phyloP scores from a whole-genome alignment of 306 rosid genomes.

The Argentina anserina region DNA sequence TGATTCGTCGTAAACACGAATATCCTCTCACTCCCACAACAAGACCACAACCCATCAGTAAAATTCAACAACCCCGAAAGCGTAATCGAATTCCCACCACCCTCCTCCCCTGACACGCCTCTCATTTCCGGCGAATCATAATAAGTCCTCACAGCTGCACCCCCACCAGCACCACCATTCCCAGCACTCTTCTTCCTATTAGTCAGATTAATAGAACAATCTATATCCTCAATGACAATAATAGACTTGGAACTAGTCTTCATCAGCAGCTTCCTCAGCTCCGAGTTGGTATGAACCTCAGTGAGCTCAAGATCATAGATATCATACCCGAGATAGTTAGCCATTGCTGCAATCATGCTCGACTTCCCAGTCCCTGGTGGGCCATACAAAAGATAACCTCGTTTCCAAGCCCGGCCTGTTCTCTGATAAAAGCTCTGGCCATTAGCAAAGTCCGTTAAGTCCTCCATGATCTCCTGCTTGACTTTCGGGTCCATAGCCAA shows the following conservation, averaged over 20 bases:
- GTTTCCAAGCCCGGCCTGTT: slow-evolving; percentile 93
- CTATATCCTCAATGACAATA: slow-evolving; percentile 90
- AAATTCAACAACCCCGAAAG: slow-evolving; percentile 89
- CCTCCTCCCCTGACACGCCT: slow-evolving; percentile 41
- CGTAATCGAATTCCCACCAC: slow-evolving; percentile 64
- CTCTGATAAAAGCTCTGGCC: slow-evolving; percentile 80
- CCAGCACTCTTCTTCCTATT: slow-evolving; percentile 42
- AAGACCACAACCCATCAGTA: slow-evolving; percentile 96
- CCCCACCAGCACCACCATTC: not conserved
- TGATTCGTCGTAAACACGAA: slow-evolving; percentile 92
- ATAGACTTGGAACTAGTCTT: slow-evolving; percentile 87
- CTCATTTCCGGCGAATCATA: slow-evolving; percentile 35
- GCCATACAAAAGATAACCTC: slow-evolving; percentile 85
- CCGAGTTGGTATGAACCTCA: slow-evolving; percentile 86
- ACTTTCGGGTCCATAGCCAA: slow-evolving; percentile 79
- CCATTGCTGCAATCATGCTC: slow-evolving; percentile 98
- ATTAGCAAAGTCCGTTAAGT: slow-evolving; percentile 65
- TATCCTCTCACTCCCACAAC: slow-evolving; percentile 96
- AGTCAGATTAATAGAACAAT: slow-evolving; percentile 67
- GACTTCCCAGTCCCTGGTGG: slow-evolving; percentile 97
- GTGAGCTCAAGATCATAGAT: slow-evolving; percentile 88
- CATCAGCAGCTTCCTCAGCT: slow-evolving; percentile 80
- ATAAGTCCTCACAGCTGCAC: slow-evolving; percentile 22
- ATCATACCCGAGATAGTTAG: slow-evolving; percentile 79
- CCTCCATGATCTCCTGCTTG: slow-evolving; percentile 71